phyloP scores from a whole-genome alignment of 2,329 filamentous ascomycete species.

The Fusarium nurragi region DNA sequence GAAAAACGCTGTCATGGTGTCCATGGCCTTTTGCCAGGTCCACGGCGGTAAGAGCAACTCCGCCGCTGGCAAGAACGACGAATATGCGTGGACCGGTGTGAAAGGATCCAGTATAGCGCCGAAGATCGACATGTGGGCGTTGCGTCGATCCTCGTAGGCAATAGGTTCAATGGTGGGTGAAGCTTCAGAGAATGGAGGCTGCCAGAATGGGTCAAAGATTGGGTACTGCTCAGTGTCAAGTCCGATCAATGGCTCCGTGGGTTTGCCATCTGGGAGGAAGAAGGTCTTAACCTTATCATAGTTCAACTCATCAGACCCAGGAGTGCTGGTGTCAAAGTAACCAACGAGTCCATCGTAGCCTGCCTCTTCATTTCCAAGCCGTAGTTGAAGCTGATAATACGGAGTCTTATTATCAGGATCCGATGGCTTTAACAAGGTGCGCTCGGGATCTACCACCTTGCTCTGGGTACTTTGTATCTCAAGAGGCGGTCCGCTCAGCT shows the following conservation, averaged over 20 bases:
- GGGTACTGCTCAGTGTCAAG: conserved; percentile 38
- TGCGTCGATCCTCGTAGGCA: conserved; percentile 13
- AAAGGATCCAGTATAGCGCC: conserved; percentile 53
- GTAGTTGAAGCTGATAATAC: conserved; percentile 50
- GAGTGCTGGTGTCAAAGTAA: conserved; percentile 47
- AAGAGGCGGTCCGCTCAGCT: conserved; percentile 43
- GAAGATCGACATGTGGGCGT: conserved; percentile 32
- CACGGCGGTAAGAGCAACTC: conserved; percentile 47
- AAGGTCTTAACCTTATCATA: conserved; percentile 43
- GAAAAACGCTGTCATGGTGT: conserved; percentile 54
- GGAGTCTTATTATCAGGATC: neutral
- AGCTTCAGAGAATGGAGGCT: conserved; percentile 10
- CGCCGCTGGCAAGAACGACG: conserved; percentile 46
- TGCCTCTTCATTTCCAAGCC: conserved; percentile 49
- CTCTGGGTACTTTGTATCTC: conserved; percentile 33
- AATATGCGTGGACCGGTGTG: conserved; percentile 49
- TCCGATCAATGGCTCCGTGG: neutral
- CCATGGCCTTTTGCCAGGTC: conserved; percentile 51
- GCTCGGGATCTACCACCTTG: neutral
- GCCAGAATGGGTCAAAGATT: conserved; percentile 41
- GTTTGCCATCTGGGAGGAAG: conserved; percentile 26
- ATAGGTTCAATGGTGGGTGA: neutral
- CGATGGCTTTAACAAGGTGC: neutral
- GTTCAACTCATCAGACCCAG: conserved; percentile 30
- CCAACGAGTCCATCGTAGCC: conserved; percentile 53